A percentile compares a stretch with the other conserved stretches of the same genome.
phyloP scores from a whole-genome alignment of 164 flowering plant species.

The Malania oleifera region DNA sequence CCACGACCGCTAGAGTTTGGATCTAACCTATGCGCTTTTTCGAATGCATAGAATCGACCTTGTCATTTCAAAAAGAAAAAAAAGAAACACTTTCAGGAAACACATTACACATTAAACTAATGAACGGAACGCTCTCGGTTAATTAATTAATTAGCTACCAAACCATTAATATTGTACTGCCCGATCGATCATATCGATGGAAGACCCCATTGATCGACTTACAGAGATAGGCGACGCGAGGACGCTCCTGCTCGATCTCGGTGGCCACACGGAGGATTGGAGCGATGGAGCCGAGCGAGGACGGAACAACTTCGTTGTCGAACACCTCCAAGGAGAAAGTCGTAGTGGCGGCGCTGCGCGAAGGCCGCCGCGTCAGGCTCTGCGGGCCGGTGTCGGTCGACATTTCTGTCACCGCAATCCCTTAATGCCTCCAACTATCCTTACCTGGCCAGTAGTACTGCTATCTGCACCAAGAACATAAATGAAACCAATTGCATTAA shows the following conservation, averaged over 20 bases:
- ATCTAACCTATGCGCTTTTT: conserved; percentile 90
- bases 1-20: conserved; percentile 90
- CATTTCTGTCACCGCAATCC: conserved; percentile 20
- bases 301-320: conserved; percentile 91
- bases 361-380: conserved; percentile 64
- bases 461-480: no score
- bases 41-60: conserved; percentile 98
- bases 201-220: no score
- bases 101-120: not conserved
- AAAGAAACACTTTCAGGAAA: not conserved
- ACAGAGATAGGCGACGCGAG: conserved; percentile 95
- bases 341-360: conserved; percentile 78
- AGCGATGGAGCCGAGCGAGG: conserved; percentile 74
- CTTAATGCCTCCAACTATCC: no score
- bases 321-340: conserved; percentile 83
- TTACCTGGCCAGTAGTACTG: no score
- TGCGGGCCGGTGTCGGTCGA: conserved; percentile 36
- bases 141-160: no score
- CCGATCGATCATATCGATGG: no score
- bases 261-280: conserved; percentile 90
- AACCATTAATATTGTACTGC: no score
- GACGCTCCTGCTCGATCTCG: conserved; percentile 78
- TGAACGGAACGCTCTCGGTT: no score
- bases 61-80: not conserved
- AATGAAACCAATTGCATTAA: no score